Evolutionary conservation across 108 stramenopile species (phyloP), one percentile per base, ranked within the genome.

Genomic region (Nannochloropsis oceanica): DNA sequence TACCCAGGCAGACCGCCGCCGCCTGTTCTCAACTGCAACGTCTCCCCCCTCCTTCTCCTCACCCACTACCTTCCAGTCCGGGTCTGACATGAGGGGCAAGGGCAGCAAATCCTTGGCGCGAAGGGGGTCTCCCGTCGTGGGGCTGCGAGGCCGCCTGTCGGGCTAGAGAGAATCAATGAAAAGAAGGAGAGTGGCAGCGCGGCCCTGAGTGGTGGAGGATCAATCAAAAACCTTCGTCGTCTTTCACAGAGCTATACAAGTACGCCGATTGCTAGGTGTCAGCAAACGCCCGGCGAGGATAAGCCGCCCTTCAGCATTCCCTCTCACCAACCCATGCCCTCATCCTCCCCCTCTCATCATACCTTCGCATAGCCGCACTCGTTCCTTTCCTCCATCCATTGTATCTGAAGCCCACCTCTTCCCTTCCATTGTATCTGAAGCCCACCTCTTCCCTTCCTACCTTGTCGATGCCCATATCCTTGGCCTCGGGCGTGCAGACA

Each of bases 51-150:
- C 34, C 34, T 34, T 5, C 34, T 34, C n/a, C 84, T 18, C 14
- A 13, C 84, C n/a, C 26, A 81, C 81, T 84, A 81, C 84, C 24
- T 73, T 42, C 73, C 84, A 84, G 14, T 84, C 87, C 25, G 44
- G 50, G 84, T 89, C 85, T 8, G 88, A n/a, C 42, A 83, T 88
- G 85, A 89, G 86, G 42, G 25, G 83, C 22, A 89, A 59, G 12
- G 89, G 89, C 8, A 89, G 84, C 20, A 89, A 42, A 59, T 89
- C 88, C 85, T 88, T 89, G 26, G 87, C 84, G 25, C 89, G 81
- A 20, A 89, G 85, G 2, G 87, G 89, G 11, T 73, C 84, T 25
- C 88, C 88, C 11, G 88, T 86, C 88, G 86, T 89, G 43, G 89
- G 88, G 84, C 87, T 89, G 13, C 43, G 85, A 12, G 87, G 88